Percentiles rank a stretch among this genome's conserved stretches.
Evolutionary conservation across 441 rosid species (phyloP).

Genomic region (Brassica hybrid): DNA sequence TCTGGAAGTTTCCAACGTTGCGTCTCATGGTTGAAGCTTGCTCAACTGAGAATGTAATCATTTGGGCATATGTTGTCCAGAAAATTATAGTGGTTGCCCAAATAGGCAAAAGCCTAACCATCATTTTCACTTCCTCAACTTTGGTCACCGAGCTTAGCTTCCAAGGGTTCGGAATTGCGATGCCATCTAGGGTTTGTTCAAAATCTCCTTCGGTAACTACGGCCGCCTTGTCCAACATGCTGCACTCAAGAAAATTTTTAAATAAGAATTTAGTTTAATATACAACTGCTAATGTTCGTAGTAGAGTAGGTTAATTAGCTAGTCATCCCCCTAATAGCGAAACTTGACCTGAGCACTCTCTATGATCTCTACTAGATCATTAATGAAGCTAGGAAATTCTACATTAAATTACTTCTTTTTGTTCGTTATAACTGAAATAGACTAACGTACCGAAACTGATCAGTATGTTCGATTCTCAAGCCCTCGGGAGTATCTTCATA

Average conservation of each 20-base stretch:
- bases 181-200: conserved; percentile 39
- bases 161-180: conserved; percentile 71
- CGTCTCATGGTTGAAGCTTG: conserved; percentile 90
- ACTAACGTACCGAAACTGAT: conserved; percentile 63
- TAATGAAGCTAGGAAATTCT: not conserved
- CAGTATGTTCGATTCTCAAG: conserved; percentile 59
- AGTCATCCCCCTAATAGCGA: not conserved
- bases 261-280: not conserved
- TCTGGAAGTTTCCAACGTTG: conserved; percentile 65
- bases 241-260: conserved; percentile 23
- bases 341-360: not conserved
- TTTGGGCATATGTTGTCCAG: conserved; percentile 90
- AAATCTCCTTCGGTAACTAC: conserved; percentile 65
- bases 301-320: too few species aligned
- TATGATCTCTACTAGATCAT: not conserved
- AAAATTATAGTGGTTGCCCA: conserved; percentile 97
- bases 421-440: not conserved
- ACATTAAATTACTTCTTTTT: not conserved
- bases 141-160: conserved; percentile 71
- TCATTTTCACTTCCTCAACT: conserved; percentile 92
- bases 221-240: conserved; percentile 85
- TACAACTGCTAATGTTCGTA: not conserved
- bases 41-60: conserved; percentile 92
- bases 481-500: conserved; percentile 64
- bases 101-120: conserved; percentile 72